Base-by-base conservation (phyloP, 2,329 filamentous ascomycete species). In the Karstenula rhodostoma region DNA sequence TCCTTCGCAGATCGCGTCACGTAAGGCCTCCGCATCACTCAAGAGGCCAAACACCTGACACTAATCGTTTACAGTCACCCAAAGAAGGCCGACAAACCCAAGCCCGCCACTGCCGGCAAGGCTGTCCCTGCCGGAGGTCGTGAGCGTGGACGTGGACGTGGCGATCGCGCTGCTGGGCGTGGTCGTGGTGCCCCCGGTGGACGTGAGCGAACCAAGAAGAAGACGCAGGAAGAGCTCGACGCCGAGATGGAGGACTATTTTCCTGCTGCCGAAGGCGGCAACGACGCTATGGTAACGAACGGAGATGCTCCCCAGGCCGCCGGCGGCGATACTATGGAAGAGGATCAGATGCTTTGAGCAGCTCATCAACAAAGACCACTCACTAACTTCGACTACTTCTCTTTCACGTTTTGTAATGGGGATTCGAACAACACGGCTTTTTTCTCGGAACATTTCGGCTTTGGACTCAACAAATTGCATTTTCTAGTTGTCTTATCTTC, bases 201-300 rank as follows among this genome's bases (percentile, higher is more conserved):
- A 47, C 82, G 81, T 65, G 79, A 81, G 70, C 85, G 85, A 64
- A 83, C 79, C 84, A 81, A 84, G 83, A 98, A 98, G 91, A 99
- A 98, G 91, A 96, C 93, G 0, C 89, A 90, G 1, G 94, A 97
- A 77, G 94, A 99, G 82, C 88, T 99, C 27, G 95, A 99, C 78
- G 93, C 92, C 4, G 95, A 99, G 79, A 99, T 99, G 95, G 89
- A 88, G 22, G 95, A 98, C 79, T 99, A 99, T 83, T 98, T 96
- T 77, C 88, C 85, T 56, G 76, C 77, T 32, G 81, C 75, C 51
- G 75, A 78, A 40, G 81, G 79, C 55, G 78, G 75, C 55, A 76
- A 80, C 55, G 79, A 79, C 56, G 79, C 77, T 61, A 81, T 82
- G 58, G 75, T 80, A 4, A 77, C 78, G 46, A 83, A 80, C 62